These are phyloP conservation scores for Atkinsonella texensis DNA, from an alignment of 2,329 filamentous ascomycete species.

Conservation along the genomic window DNA sequence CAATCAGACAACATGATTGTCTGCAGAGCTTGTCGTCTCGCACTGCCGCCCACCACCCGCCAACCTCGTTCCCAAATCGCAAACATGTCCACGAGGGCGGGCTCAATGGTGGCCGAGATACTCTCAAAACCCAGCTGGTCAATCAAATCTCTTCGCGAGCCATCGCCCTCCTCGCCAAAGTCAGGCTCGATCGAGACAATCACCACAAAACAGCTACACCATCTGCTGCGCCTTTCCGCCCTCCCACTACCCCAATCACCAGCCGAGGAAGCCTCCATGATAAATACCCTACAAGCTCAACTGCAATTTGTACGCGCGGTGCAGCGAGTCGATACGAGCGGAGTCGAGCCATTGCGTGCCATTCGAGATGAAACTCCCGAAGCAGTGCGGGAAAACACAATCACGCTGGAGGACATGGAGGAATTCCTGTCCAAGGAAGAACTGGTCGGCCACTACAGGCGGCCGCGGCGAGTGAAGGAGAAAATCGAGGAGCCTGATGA, in stretches of 20 bases:
- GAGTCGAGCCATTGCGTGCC: slow-evolving; percentile 60
- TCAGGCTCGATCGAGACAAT: slow-evolving; percentile 30
- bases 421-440: slow-evolving; percentile 49
- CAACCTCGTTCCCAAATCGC: slow-evolving; percentile 5
- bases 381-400: slow-evolving; percentile 44
- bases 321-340: slow-evolving; percentile 63
- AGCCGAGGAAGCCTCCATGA: slow-evolving; percentile 57
- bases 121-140: slow-evolving; percentile 74
- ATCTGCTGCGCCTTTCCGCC: slow-evolving; percentile 80
- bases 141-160: slow-evolving; percentile 49
- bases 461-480: slow-evolving; percentile 27
- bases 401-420: slow-evolving; percentile 45
- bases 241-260: slow-evolving; percentile 57
- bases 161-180: slow-evolving; percentile 9
- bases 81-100: slow-evolving; percentile 5
- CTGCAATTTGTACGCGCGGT: slow-evolving; percentile 84
- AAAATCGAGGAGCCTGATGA: slow-evolving; percentile 33
- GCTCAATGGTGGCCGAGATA: slow-evolving; percentile 26
- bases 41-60: slow-evolving; percentile 12
- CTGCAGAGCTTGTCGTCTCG: slow-evolving; percentile 19
- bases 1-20: slow-evolving; percentile 14
- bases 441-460: slow-evolving; percentile 40
- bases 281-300: slow-evolving; percentile 66
- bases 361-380: slow-evolving; percentile 71
- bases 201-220: slow-evolving; percentile 57